phyloP scores from a whole-genome alignment of 192 early-diverging fungal genomes.

The Gonapodya sp. region DNA sequence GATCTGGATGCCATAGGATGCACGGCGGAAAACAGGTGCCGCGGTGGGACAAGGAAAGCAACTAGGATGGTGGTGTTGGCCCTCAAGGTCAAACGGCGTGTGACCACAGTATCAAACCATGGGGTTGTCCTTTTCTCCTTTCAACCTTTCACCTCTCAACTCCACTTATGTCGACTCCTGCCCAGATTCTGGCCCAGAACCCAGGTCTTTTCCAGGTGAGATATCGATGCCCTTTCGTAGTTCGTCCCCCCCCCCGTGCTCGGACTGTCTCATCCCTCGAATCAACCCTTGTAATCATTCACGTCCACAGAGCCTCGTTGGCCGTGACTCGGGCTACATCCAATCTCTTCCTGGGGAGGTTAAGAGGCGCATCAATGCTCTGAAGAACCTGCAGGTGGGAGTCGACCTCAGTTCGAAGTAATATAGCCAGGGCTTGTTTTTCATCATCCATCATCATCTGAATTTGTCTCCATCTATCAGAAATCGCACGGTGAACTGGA shows the following conservation, averaged over 20 bases:
- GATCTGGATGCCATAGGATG: too few relatives aligned
- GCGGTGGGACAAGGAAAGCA: too few relatives aligned
- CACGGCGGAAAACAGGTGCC: too few relatives aligned
- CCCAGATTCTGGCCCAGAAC: neutral
- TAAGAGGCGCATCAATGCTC: slow-evolving; percentile 73
- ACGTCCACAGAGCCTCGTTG: slow-evolving; percentile 43
- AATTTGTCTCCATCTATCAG: slow-evolving; percentile 17
- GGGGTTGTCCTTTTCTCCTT: neutral
- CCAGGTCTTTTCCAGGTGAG: neutral
- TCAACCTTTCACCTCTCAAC: neutral
- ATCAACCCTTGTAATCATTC: too few relatives aligned
- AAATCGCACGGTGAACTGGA: slow-evolving; percentile 75
- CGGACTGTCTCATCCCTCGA: neutral
- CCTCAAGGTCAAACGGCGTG: too few relatives aligned
- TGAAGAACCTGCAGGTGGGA: slow-evolving; percentile 83
- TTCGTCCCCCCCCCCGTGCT: neutral
- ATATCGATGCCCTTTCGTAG: neutral
- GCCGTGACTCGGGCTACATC: slow-evolving; percentile 62
- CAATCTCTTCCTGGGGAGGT: slow-evolving; percentile 65
- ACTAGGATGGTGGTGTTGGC: too few relatives aligned
- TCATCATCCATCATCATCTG: too few relatives aligned
- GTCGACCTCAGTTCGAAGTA: neutral
- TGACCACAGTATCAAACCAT: too few relatives aligned
- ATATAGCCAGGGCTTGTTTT: neutral
- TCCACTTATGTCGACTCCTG: neutral